Base-by-base conservation (phyloP, 179 eudicot species). In the Vitellaria paradoxa region DNA sequence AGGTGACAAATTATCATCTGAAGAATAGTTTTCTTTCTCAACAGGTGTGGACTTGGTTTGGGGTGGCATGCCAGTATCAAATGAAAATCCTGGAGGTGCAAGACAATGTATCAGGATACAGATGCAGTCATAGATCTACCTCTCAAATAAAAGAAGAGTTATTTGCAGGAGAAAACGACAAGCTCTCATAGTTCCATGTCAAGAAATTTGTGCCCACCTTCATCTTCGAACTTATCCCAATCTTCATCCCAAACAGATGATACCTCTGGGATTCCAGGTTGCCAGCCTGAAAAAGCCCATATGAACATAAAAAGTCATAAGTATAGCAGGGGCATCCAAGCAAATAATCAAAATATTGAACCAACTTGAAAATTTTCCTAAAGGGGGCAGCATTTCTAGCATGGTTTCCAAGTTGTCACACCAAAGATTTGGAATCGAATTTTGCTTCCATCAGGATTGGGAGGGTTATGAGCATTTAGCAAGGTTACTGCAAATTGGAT, bases 171-270 rank as follows among this genome's bases (percentile, higher is more conserved):
- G 2, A 7, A 18, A 45, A 18, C n/a, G 49, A 45, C 45, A 24
- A 20, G 26, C 52, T 37, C 50, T 0, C 6, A 4, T 49, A 18
- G 15, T 45, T 55, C 45, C 55, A 17, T 50, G 68, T 50, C 60
- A 72, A 65, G 76, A 23, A 1, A 78, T 62, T 62, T 75, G 76
- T 66, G 70, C 53, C 82, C 76, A 93, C 99, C 99, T 88, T 96
- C 96, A 81, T 96, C 99, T 61, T 96, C 99, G 76, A 96, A 96
- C 84, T 96, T 96, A 83, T 96, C 99, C 99, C 99, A 96, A 63
- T 94, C 98, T 85, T 96, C 98, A 83, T 96, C 96, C 99, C 99
- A 96, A 77, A 93, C 88, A 67, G 92, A 86, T 79, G 98, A 90
- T 79, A 79, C 85, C 86, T 91, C 98, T 68, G 89, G 97, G 70